Evolutionary conservation across 1,284 basidiomycete species (phyloP), one percentile per base, ranked within the genome.

Genomic region (Cryptococcus amylolentus): DNA sequence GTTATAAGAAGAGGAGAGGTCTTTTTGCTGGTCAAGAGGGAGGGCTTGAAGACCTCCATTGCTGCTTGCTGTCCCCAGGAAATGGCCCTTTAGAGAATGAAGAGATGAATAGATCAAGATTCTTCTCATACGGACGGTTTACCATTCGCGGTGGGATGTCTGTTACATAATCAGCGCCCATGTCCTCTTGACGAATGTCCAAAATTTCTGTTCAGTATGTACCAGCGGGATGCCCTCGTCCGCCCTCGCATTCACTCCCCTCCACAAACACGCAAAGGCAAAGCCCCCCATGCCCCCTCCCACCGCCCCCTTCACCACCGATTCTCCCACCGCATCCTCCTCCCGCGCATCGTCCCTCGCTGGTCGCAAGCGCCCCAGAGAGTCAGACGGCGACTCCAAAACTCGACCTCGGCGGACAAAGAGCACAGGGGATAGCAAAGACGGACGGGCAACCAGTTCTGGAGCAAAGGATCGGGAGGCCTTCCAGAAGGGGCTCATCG

Each of bases 401-500:
- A 54, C 49, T 14, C 55, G 61, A 13, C 55, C 66, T 9, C 57
- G 76, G 38, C 60, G 76, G 14, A 78, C 76, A 0, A 76, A 75
- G 50, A 72, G 69, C 40, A 67, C 68, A 4, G 70, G 73, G 14
- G 72, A 75, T 59, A 60, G 58, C 10, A 64, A 62, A 48, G 57
- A 52, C n/a, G 42, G 31, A 7, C 27, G 35, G 31, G 44, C 41
- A 20, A 39, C 44, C 51, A 61, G 56, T 39, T 52, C 52, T 3
- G 55, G 50, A 28, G 47, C 61, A 20, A 67, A 61, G 57, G 71
- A 75, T 56, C 55, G 67, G 31, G 70, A 75, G 54, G 69, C 71
- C 0, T 74, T 76, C 54, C 75, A 78, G 60, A 58, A 72, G 46
- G 71, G 72, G 49, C 63, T 78, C 20, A 77, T 78, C 39, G 70